Evolutionary conservation across 192 early-diverging fungal species (phyloP), one percentile per base, ranked within the genome.

Genomic region (Coemansia sp.): DNA sequence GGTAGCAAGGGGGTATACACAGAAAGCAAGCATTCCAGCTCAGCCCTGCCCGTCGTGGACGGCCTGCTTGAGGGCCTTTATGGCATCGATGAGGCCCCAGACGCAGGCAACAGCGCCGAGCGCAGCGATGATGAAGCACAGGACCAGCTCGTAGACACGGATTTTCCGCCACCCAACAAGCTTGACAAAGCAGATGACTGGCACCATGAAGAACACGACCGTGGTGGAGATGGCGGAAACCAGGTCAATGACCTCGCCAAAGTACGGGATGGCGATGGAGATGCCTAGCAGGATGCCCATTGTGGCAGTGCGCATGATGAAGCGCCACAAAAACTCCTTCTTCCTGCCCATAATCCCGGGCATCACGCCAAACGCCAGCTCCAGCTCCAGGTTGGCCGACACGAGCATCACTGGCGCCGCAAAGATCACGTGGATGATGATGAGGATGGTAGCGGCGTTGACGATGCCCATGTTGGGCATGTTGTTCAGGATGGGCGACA

Each of bases 161-260:
- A 81, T 73, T 0, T 67, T 84, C 14, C 75, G 67, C 86, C 88
- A 87, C 6, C 92, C 92, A 62, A 88, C 85, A 44, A 95, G 68
- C 75, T 88, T 88, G 38, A 91, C 81, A 63, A 94, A 91, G 78
- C 88, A 93, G 14, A 93, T 34, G 35, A 93, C 85, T 1, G 94
- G 94, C 41, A 95, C 84, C 53, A 94, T 81, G 70, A 95, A 95
- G 76, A 95, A 93, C 24, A 94, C 83, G n/a, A 86, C 77, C 46
- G 85, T 89, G 64, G 91, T 93, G 44, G 89, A 87, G 10, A 94
- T 68, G 8, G 92, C 90, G n/a, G 93, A 92, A 63, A 95, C 74
- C 24, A 95, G 79, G 11, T 88, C 88, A 83, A 95, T 86, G 36
- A 93, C 87, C 68, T 91, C 82, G 55, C 85, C 88, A 79, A 95